phyloP scores from a whole-genome alignment of 768 basidiomycete species.

The Rhodosporidiobolus odoratus region DNA sequence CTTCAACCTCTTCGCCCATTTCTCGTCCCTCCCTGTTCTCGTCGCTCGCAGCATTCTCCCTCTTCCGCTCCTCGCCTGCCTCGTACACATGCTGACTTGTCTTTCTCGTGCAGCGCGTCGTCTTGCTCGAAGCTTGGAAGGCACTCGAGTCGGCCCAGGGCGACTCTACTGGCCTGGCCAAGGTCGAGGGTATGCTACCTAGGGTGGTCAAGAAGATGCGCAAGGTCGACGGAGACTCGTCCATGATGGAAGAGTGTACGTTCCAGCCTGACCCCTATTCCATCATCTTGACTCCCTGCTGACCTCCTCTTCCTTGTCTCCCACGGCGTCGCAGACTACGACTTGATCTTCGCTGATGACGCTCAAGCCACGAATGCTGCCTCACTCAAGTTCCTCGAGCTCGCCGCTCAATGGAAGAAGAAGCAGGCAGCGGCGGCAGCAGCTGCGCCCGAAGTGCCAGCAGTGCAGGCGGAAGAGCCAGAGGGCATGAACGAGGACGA shows the following conservation, averaged over 20 bases:
- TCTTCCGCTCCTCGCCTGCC: not conserved
- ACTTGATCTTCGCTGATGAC: conserved; percentile 92
- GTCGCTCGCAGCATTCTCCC: not conserved
- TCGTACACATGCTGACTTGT: not conserved
- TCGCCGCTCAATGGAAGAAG: conserved; percentile 77
- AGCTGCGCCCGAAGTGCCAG: not conserved
- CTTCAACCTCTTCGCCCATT: not conserved
- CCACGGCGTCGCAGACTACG: conserved; percentile 87
- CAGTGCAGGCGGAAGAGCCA: conserved; percentile 1
- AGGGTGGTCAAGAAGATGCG: conserved; percentile 77
- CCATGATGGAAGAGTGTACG: conserved; percentile 39
- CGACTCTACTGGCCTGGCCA: conserved; percentile 57
- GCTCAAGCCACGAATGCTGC: conserved; percentile 87
- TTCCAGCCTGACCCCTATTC: not conserved
- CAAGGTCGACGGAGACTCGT: conserved; percentile 48
- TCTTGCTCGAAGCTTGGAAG: conserved; percentile 91
- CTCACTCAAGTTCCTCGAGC: conserved; percentile 90
- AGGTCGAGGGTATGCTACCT: conserved; percentile 90
- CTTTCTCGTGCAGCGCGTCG: conserved; percentile 66
- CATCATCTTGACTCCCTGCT: not conserved
- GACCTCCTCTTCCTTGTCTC: not conserved
- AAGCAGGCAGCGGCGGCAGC: conserved; percentile 40
- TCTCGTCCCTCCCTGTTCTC: not conserved
- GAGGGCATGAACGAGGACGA: conserved; percentile 14
- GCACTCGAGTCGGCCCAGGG: conserved; percentile 81